Conservation (phyloP, 2,329 filamentous ascomycete species). For the Tolypocladium sp. region DNA sequence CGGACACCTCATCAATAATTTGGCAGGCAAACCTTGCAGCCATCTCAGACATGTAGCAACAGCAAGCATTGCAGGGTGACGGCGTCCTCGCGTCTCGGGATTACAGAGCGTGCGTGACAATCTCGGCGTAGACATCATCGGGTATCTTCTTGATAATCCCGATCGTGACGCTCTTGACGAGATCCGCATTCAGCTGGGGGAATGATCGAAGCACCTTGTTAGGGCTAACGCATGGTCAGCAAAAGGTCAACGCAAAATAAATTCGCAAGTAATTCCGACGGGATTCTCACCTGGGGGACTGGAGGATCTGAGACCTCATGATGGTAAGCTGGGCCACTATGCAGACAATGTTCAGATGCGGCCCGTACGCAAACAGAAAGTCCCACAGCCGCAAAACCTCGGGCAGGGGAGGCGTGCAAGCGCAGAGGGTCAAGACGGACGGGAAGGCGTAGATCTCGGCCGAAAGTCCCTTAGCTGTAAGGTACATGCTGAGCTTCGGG, state of each 20-base stretch:
- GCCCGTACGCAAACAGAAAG: conserved; percentile 91
- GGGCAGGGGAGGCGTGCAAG: conserved; percentile 88
- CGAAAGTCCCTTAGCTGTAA: conserved; percentile 78
- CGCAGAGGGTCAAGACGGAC: conserved; percentile 86
- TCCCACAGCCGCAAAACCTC: conserved; percentile 94
- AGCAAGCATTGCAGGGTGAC: not conserved
- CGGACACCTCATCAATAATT: not conserved
- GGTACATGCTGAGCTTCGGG: conserved; percentile 72
- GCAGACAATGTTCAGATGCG: conserved; percentile 89
- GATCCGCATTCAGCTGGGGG: conserved; percentile 71
- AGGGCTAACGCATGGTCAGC: conserved; percentile 49
- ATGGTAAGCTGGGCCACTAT: conserved; percentile 92
- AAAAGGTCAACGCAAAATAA: not conserved
- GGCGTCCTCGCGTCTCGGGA: not conserved
- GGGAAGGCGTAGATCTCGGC: conserved; percentile 96
- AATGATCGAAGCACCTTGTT: conserved; percentile 88
- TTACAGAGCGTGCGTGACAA: conserved; percentile 75
- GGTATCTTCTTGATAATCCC: conserved; percentile 85
- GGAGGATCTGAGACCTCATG: conserved; percentile 75
- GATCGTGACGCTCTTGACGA: conserved; percentile 77
- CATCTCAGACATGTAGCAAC: not conserved
- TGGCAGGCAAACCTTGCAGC: not conserved
- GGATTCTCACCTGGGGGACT: conserved; percentile 62
- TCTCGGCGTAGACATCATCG: conserved; percentile 80
- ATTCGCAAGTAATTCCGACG: too few relatives aligned